phyloP scores from a whole-genome alignment of 768 basidiomycete genomes.

The Phanerochaete sordida region DNA sequence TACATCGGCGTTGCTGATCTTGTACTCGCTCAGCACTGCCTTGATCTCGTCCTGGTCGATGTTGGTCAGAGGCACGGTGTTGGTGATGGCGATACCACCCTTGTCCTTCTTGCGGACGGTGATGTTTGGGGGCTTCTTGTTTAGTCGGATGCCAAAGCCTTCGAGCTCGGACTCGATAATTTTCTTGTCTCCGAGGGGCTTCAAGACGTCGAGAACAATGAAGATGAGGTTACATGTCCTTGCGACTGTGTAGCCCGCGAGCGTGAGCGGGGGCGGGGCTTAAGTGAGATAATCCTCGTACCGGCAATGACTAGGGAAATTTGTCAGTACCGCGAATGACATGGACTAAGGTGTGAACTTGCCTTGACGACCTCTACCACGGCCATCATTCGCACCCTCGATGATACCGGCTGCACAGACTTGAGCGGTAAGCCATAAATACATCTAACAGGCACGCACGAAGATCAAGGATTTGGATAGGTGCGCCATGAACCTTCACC shows the following conservation, averaged over 20 bases:
- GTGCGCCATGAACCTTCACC: conserved; percentile 91
- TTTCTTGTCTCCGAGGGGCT: conserved; percentile 94
- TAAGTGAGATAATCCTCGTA: too few relatives aligned
- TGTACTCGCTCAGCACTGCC: conserved; percentile 92
- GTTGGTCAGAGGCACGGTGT: conserved; percentile 94
- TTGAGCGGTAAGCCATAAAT: conserved; percentile 15
- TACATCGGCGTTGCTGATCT: conserved; percentile 83
- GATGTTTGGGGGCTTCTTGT: conserved; percentile 91
- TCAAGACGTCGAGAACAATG: conserved; percentile 96
- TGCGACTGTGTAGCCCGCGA: conserved; percentile 57
- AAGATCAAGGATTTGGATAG: conserved; percentile 91
- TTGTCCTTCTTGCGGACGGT: conserved; percentile 83
- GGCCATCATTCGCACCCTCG: conserved; percentile 94
- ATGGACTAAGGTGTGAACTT: conserved; percentile 25
- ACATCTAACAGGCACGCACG: conserved; percentile 45
- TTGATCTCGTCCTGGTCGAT: conserved; percentile 96
- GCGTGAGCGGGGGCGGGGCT: too few relatives aligned
- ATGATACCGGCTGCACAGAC: conserved; percentile 81
- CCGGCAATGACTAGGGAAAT: conserved; percentile 66
- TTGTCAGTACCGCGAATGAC: not conserved
- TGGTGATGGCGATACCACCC: conserved; percentile 92
- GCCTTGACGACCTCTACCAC: conserved; percentile 94
- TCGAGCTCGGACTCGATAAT: conserved; percentile 92
- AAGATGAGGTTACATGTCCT: conserved; percentile 98
- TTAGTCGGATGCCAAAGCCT: conserved; percentile 96